Base-by-base conservation (phyloP, 2,329 filamentous ascomycete species). In the Lithohypha guttulata region DNA sequence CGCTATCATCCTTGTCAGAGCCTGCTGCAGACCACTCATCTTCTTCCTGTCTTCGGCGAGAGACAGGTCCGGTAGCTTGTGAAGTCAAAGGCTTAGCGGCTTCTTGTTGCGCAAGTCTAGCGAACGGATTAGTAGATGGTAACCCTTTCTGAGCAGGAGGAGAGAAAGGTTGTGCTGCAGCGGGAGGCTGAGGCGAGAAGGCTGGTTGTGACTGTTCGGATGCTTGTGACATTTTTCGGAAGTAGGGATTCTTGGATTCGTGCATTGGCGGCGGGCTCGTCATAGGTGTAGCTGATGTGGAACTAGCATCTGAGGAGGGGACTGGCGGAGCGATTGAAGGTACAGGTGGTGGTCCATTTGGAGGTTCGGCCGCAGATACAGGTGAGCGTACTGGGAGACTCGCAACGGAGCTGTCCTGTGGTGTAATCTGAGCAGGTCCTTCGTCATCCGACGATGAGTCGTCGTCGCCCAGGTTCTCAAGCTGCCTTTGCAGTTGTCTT, bases 191-290 rank as follows among this genome's bases (percentile, higher is more conserved):
- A 45, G 62, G 62, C 47, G 65, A 55, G 20, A 63, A 53, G 10
- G 60, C 52, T 29, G 64, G 58, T 22, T 28, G 41, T n/a, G 39
- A 44, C 38, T 68, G 60, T 8, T 75, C 63, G 13, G 69, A 63
- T 7, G 76, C 67, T 57, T 87, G 81, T 34, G 77, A 79, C 69
- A 93, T 78, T 65, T 87, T 91, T 61, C 81, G 84, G 66, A 89
- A 85, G 66, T 93, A 98, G 2, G 91, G 91, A 56, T 96, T 96
- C 59, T 84, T 89, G 53, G 85, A 94, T 61, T 93, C 84, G 2
- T 73, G 70, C n/a, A 68, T 64, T 40, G 61, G 59, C 25, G 66
- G 60, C 22, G 65, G 66, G 41, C 68, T 70, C 19, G 64, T 60
- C 19, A 68, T 44, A 18, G 57, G 49, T 25, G 74, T 68, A 7